Base-by-base conservation (phyloP, 192 early-diverging fungal genomes). In the Glomus cerebriforme region DNA sequence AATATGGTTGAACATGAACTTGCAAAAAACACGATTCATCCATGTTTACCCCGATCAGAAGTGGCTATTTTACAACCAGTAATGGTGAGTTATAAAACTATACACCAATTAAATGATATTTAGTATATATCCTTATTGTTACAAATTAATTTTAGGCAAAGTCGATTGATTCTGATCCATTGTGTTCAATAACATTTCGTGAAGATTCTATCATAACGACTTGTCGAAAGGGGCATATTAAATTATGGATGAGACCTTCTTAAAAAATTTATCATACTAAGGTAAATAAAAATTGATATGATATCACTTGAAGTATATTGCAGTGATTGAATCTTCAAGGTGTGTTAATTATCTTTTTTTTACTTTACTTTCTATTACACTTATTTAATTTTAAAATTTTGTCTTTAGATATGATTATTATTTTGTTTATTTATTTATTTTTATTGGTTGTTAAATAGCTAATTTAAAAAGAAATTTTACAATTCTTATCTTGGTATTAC, bases 51-150 rank as follows among this genome's bases (percentile, higher is more conserved):
- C 7, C 64, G 84, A 35, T 85, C 84, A 3, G 81, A 88, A 47
- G 92, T 95, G 12, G 90, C 93, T 0, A 87, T 93, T 31, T 43
- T 96, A 63, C 91, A 92, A 73, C 93, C 94, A 7, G 79, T 95
- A 64, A 82, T 92, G 81, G 88, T 90, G 79, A 68, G 71, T 66
- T 24, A 73, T 31, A 12, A 13, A 26, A 34, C 19, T 63, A 34
- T 27, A 15, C 17, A 37, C 7, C 22, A 17, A 12, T 32, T 26
- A 31, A 17, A 26, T 17, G 3, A 34, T 67, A 37, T 22, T 19
- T 34, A 34, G 5, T 31, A 67, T 37, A 67, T 13, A 1, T 2
- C 62, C 19, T 29, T 29, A 27, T 67, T 70, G 65, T 6, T 69
- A 19, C 17, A 43, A 62, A 47, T 26, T 39, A 73, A 78, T 49